Percentiles rank a stretch among this genome's conserved stretches.
Conservation (phyloP, 2,329 filamentous ascomycete species). For the Verticillium longisporum region DNA sequence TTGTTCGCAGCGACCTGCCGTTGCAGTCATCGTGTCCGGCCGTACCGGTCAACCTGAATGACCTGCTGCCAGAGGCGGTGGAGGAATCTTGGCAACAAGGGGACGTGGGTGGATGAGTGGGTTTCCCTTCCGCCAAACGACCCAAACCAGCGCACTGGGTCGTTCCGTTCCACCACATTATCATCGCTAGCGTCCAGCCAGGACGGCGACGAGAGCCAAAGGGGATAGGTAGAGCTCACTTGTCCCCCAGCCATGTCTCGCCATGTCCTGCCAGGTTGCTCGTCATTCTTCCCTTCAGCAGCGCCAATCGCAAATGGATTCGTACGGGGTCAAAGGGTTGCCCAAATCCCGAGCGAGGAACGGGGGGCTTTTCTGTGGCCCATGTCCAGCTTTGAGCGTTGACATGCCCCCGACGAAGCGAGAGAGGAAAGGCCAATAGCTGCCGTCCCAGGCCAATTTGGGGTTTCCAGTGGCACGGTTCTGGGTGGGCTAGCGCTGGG, state of each 20-base stretch:
- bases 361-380: not conserved
- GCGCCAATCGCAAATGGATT: not conserved
- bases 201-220: not conserved
- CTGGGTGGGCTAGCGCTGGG: not conserved
- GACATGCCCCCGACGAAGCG: not conserved
- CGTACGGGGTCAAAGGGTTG: not conserved
- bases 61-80: not conserved
- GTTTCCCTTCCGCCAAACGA: not conserved
- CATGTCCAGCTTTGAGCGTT: not conserved
- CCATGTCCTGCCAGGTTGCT: not conserved
- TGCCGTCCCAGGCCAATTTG: not conserved
- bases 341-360: not conserved
- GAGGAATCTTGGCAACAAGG: not conserved
- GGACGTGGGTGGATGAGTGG: not conserved
- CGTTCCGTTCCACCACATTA: not conserved
- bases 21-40: not conserved
- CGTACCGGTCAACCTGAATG: not conserved
- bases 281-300: not conserved
- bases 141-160: slow-evolving; percentile 1
- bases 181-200: not conserved
- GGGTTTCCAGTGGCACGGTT: not conserved
- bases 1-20: not conserved
- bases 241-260: not conserved
- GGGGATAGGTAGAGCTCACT: not conserved
- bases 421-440: not conserved